phyloP scores from a whole-genome alignment of 140 eudicot species.

The Ambrosia hybrid region DNA sequence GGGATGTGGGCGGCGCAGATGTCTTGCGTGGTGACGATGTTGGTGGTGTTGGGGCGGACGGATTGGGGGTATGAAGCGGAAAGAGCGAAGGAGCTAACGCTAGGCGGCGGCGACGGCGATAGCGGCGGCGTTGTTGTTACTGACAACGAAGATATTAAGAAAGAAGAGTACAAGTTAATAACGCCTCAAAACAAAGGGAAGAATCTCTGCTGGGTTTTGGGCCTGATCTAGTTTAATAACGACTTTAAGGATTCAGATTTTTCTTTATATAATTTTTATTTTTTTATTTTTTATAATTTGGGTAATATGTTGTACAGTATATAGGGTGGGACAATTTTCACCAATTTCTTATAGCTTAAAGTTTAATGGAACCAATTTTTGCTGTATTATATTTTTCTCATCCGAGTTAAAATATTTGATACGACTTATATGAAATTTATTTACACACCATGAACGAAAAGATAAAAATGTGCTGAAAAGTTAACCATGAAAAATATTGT shows the following conservation, averaged over 20 bases:
- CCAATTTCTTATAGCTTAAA: no score
- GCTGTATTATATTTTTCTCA: no score
- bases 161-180: constrained; percentile 31
- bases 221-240: constrained; percentile 36
- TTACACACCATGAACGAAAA: no score
- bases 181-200: constrained; percentile 42
- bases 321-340: constrained; percentile 19
- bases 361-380: no score
- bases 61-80: constrained; percentile 73
- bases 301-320: constrained; percentile 33
- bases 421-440: no score
- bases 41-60: constrained; percentile 66
- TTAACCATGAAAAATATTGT: no score
- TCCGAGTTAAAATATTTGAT: no score
- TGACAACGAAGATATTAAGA: constrained; percentile 25
- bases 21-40: constrained; percentile 72
- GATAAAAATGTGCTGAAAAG: no score
- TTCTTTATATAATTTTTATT: constrained; percentile 13
- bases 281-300: constrained; percentile 27
- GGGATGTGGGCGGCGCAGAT: constrained; percentile 82
- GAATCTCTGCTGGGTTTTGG: constrained; percentile 41
- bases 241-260: constrained; percentile 15
- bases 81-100: constrained; percentile 67
- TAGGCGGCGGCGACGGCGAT: constrained; percentile 8
- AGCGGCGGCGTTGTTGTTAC: constrained; percentile 1